These are phyloP conservation scores for Anthracocystis panici-leucophaei DNA, from an alignment of 1,284 basidiomycete species.

Conservation along the genomic window DNA sequence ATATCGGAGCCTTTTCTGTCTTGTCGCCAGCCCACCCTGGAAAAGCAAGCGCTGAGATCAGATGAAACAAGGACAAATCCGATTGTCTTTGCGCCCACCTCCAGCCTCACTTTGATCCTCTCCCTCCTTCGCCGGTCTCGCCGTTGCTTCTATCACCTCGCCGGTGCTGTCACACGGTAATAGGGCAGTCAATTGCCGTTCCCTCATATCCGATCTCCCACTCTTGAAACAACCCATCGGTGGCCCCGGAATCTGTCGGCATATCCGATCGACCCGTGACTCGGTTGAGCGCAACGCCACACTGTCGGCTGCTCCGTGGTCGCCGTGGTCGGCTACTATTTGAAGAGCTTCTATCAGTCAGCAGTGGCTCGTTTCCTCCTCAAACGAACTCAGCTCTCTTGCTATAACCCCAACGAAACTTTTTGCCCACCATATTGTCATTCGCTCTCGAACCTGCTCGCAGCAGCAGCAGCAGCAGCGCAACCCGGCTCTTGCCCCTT, in stretches of 20 bases:
- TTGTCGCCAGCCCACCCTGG: slow-evolving; percentile 2
- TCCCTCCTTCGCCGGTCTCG: slow-evolving; percentile 10
- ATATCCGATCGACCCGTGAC: slow-evolving; percentile 1
- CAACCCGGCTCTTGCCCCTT: slow-evolving; percentile 31
- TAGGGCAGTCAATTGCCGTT: neutral
- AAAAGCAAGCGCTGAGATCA: slow-evolving; percentile 8
- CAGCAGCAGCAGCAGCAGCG: slow-evolving; percentile 26
- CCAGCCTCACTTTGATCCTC: neutral
- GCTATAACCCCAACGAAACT: neutral
- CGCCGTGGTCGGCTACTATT: neutral
- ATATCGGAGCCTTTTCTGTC: slow-evolving; percentile 1
- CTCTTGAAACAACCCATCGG: neutral
- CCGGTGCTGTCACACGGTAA: slow-evolving; percentile 5
- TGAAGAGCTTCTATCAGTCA: neutral
- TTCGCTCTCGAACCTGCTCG: slow-evolving; percentile 29
- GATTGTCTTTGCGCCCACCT: neutral
- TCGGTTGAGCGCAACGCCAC: neutral
- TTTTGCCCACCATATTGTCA: slow-evolving; percentile 50
- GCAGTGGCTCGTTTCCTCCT: neutral
- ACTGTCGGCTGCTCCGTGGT: neutral
- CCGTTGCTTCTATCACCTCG: slow-evolving; percentile 8
- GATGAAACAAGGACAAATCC: slow-evolving; percentile 8
- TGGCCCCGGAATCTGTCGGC: slow-evolving; percentile 5
- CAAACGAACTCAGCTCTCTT: neutral
- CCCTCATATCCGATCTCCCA: neutral